These are phyloP conservation scores for Phytopythium sindhum DNA, from an alignment of 352 stramenopile species.

Conservation along the genomic window DNA sequence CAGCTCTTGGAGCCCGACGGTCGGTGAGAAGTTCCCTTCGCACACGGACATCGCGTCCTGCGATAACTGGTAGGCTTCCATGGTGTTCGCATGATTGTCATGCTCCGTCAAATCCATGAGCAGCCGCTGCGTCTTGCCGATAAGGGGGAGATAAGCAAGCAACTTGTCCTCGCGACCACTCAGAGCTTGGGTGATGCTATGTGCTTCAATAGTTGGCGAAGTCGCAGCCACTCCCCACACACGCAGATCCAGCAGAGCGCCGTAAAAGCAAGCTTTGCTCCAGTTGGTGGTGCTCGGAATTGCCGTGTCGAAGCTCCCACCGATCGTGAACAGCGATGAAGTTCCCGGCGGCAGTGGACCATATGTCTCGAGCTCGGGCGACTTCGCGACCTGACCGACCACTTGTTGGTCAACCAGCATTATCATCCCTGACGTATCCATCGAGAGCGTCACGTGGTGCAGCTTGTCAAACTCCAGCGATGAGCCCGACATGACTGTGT, in stretches of 20 bases:
- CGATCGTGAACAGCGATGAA: slow-evolving; percentile 40
- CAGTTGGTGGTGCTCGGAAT: slow-evolving; percentile 10
- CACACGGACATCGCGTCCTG: slow-evolving; percentile 12
- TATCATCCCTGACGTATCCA: slow-evolving; percentile 30
- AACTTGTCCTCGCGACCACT: slow-evolving; percentile 41
- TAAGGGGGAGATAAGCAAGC: slow-evolving; percentile 75
- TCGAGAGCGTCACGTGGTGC: slow-evolving; percentile 57
- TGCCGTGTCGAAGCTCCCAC: slow-evolving; percentile 40
- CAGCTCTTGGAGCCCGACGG: slow-evolving; percentile 11
- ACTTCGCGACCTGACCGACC: slow-evolving; percentile 28
- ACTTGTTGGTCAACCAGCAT: slow-evolving; percentile 48
- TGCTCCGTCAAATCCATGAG: slow-evolving; percentile 65
- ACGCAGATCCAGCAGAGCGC: slow-evolving; percentile 62
- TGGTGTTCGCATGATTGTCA: slow-evolving; percentile 72
- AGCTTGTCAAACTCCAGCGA: slow-evolving; percentile 47
- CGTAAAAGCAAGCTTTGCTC: slow-evolving; percentile 44
- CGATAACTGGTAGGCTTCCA: slow-evolving; percentile 33
- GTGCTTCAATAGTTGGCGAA: slow-evolving; percentile 9
- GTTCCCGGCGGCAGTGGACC: slow-evolving; percentile 19
- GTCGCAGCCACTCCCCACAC: slow-evolving; percentile 48
- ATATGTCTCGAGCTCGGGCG: slow-evolving; percentile 16
- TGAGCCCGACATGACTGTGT: slow-evolving; percentile 31
- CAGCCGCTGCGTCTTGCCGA: slow-evolving; percentile 53
- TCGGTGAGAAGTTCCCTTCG: slow-evolving; percentile 7
- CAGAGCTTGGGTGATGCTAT: slow-evolving; percentile 24